Percentiles rank a stretch among this genome's conserved stretches.
Evolutionary conservation across 1,139 yeast genomes (phyloP).

Genomic region (Debaryomyces fabryi): DNA sequence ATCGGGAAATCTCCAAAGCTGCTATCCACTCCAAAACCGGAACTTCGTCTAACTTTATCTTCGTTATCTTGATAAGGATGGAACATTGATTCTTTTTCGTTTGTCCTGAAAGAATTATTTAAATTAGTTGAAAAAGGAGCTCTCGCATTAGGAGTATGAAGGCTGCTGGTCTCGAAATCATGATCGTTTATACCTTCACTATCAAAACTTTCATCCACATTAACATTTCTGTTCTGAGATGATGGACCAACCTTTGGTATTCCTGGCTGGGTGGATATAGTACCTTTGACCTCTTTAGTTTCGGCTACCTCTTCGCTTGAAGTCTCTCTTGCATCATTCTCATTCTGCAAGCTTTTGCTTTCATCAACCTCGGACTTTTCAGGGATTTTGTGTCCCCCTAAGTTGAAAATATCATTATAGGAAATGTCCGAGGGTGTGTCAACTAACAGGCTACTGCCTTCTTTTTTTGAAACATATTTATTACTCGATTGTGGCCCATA

Average conservation of each 20-base stretch:
- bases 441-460: neutral
- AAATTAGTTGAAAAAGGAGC: conserved; percentile 13
- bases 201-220: conserved; percentile 38
- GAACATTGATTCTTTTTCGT: conserved; percentile 24
- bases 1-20: conserved; percentile 48
- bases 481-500: conserved; percentile 31
- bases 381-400: conserved; percentile 19
- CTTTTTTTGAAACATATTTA: neutral
- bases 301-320: neutral
- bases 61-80: conserved; percentile 29
- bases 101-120: conserved; percentile 4
- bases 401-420: conserved; percentile 42
- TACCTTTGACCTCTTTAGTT: too few species aligned
- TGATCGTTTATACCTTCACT: conserved; percentile 14
- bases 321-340: neutral
- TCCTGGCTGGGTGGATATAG: neutral
- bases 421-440: conserved; percentile 9
- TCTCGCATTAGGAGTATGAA: conserved; percentile 22
- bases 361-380: conserved; percentile 6
- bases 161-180: conserved; percentile 7
- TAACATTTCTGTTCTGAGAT: conserved; percentile 14
- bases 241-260: conserved; percentile 3
- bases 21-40: conserved; percentile 27
- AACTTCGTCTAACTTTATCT: conserved; percentile 16
- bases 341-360: neutral